Conservation (phyloP, 2,329 filamentous ascomycete genomes). For the Xylaria sp. region DNA sequence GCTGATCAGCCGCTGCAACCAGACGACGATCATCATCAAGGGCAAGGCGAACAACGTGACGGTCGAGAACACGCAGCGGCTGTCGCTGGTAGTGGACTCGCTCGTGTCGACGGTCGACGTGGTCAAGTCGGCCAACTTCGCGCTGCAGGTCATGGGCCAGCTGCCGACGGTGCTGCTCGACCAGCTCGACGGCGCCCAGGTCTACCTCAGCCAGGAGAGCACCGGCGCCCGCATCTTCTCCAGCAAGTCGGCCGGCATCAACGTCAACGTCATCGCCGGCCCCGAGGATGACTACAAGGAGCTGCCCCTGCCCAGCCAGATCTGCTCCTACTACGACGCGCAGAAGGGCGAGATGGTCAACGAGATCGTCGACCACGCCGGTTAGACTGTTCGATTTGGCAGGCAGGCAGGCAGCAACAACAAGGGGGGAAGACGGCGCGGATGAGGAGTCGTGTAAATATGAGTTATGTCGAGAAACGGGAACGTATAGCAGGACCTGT, state of each 20-base stretch:
- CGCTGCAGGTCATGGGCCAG: conserved; percentile 84
- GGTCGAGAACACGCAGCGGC: conserved; percentile 83
- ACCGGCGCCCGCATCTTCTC: conserved; percentile 80
- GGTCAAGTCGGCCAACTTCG: conserved; percentile 94
- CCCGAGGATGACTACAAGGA: conserved; percentile 83
- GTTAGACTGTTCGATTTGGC: conserved; percentile 49
- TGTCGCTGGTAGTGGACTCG: conserved; percentile 85
- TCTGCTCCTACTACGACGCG: conserved; percentile 74
- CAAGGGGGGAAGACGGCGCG: no score
- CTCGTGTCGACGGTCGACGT: conserved; percentile 91
- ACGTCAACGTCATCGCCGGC: conserved; percentile 77
- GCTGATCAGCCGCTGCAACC: conserved; percentile 88
- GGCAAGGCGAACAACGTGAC: conserved; percentile 98
- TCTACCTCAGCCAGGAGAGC: conserved; percentile 85
- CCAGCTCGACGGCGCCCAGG: conserved; percentile 84
- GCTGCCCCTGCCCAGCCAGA: conserved; percentile 85
- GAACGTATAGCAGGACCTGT: no score
- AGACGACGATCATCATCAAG: conserved; percentile 83
- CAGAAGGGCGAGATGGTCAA: conserved; percentile 75
- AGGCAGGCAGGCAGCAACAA: no score
- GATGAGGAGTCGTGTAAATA: no score
- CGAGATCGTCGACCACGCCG: conserved; percentile 94
- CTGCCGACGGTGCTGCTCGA: conserved; percentile 89
- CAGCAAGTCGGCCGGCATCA: conserved; percentile 85
- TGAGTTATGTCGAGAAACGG: no score